Base-by-base conservation (phyloP, 2,329 filamentous ascomycete genomes). In the Peltaster fructicola region DNA sequence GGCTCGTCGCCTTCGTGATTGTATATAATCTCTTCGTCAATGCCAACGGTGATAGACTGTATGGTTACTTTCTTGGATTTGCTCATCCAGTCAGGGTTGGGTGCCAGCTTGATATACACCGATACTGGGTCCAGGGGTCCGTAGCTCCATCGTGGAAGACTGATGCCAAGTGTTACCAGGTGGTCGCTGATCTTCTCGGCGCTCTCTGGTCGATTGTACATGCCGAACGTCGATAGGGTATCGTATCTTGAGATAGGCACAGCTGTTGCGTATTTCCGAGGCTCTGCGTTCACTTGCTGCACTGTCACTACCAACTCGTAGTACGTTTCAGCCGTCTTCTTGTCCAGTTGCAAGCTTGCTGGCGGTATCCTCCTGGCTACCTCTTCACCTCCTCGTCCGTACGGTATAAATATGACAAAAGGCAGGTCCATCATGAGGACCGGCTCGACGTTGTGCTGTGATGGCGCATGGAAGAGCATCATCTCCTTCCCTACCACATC, bases 11-110 rank as follows among this genome's bases (percentile, higher is more conserved):
- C 88, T 52, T 95, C 85, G 15, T 88, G 88, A 38, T 98, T 95
- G 54, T 79, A 98, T n/a, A 88, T 90, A 30, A 95, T 91, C 48
- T 95, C 85, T 52, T 98, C 88, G 45, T 95, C 88, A 39, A 98
- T 90, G 8, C 72, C 71, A 20, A 95, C 73, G 2, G 82, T 92
- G 38, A 98, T 88, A 45, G 88, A 88, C 45, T 84, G 75, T 44
- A 98, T 90, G 20, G 80, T 85, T 26, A 95, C 84, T 46, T 79
- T 79, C 48, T 74, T 80, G 23, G 85, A 84, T 52, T 93, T 95
- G 46, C 58, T 71, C 50, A 88, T 59, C 79, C 80, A 93, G 49
- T 93, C 81, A 15, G 74, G 73, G 41, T 95, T 95, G 8, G 88
- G 88, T 6, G 77, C 77, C 12, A 98, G 56, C 50, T 91, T 91